A percentile compares a stretch with the other conserved stretches of the same genome.
Evolutionary conservation across 495 filamentous ascomycete species (phyloP).

Genomic region (Podospora didyma): DNA sequence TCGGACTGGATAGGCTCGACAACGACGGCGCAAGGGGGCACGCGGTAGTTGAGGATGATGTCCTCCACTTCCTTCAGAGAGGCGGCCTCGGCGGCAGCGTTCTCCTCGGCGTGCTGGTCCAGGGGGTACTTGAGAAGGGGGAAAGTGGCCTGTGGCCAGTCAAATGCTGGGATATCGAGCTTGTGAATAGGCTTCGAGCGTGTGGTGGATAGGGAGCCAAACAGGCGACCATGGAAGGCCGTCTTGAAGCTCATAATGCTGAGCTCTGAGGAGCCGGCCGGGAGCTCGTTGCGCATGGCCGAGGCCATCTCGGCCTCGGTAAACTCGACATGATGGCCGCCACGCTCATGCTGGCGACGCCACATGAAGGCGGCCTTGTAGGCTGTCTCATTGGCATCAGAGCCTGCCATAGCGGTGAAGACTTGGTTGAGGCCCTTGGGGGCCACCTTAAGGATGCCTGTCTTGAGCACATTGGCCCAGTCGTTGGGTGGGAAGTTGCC

Average conservation of each 20-base stretch:
- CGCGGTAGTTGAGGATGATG: conserved; percentile 76
- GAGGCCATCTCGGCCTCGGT: conserved; percentile 72
- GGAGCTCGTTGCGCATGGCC: conserved; percentile 80
- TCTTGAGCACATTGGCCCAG: conserved; percentile 81
- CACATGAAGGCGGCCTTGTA: conserved; percentile 99
- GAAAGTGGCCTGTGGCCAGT: conserved; percentile 97
- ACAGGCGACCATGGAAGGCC: conserved; percentile 93
- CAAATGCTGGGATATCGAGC: conserved; percentile 95
- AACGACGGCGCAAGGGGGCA: conserved; percentile 84
- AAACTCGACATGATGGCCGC: conserved; percentile 78
- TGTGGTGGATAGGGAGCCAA: conserved; percentile 88
- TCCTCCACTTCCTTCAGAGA: conserved; percentile 87
- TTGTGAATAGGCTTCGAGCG: conserved; percentile 98
- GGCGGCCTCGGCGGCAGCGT: conserved; percentile 75
- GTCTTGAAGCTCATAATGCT: conserved; percentile 93
- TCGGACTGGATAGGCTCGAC: conserved; percentile 98
- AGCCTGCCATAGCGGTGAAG: conserved; percentile 93
- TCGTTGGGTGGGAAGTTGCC: conserved; percentile 93
- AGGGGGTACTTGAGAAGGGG: conserved; percentile 87
- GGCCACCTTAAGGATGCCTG: conserved; percentile 83
- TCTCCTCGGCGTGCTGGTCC: conserved; percentile 76
- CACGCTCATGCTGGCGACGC: conserved; percentile 82
- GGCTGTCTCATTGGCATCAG: conserved; percentile 97
- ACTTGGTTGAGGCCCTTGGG: conserved; percentile 92
- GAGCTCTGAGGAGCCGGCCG: conserved; percentile 70